Conservation (phyloP, 495 filamentous ascomycete genomes). For the Penicillium turbatum region DNA sequence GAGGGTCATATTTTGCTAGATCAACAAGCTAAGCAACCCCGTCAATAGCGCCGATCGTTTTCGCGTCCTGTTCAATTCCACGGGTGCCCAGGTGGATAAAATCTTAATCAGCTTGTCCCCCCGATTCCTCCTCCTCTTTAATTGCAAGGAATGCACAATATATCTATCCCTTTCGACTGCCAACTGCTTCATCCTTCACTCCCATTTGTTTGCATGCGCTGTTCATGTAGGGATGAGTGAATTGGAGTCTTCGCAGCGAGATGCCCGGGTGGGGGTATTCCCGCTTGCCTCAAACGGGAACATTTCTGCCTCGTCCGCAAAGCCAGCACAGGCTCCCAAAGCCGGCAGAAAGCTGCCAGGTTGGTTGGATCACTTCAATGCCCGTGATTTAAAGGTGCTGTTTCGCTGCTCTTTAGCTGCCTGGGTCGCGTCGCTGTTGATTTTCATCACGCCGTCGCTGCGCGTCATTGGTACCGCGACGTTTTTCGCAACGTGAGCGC, state of each 20-base stretch:
- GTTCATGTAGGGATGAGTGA: slow-evolving; percentile 1
- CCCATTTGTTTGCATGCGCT: background rate
- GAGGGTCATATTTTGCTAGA: background rate
- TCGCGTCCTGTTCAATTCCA: background rate
- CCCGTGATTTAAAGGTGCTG: slow-evolving; percentile 40
- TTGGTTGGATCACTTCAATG: slow-evolving; percentile 45
- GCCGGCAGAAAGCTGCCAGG: slow-evolving; percentile 26
- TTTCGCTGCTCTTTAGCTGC: slow-evolving; percentile 41
- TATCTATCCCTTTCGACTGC: background rate
- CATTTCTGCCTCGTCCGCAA: slow-evolving; percentile 1
- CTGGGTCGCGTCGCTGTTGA: slow-evolving; percentile 41
- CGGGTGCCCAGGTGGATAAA: background rate
- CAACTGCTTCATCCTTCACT: background rate
- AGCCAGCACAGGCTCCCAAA: slow-evolving; percentile 4
- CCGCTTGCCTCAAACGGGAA: slow-evolving; percentile 10
- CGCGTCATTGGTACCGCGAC: slow-evolving; percentile 26
- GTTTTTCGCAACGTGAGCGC: slow-evolving; percentile 30
- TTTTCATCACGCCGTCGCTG: slow-evolving; percentile 37
- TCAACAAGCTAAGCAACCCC: slow-evolving; percentile 10
- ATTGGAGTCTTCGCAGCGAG: slow-evolving; percentile 11
- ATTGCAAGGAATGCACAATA: background rate
- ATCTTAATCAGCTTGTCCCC: slow-evolving; percentile 1
- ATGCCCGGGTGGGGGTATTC: slow-evolving; percentile 1
- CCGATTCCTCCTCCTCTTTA: background rate
- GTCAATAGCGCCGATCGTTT: slow-evolving; percentile 18